Base-by-base conservation (phyloP, 306 rosid genomes). In the Glycine latifolia region DNA sequence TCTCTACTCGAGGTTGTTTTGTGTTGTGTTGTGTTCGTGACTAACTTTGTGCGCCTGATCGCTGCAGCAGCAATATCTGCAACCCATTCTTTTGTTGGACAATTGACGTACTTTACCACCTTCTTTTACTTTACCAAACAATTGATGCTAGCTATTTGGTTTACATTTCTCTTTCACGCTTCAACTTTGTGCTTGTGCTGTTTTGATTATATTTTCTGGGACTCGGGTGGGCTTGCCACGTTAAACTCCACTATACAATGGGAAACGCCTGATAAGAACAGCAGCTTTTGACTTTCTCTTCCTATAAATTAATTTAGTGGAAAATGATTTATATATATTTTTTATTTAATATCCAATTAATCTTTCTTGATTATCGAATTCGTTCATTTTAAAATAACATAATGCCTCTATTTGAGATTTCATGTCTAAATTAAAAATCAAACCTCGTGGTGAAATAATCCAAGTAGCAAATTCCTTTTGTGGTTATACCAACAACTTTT, bases 31-130 rank as follows among this genome's bases (percentile, higher is more conserved):
- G 52, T 47, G 9, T 41, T 44, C 8, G 59, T 48, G 59, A 33
- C 41, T 37, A 37, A 37, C 33, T 54, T 85, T 73, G 81, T 86
- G 88, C 81, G 86, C 86, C 85, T 85, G 86, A 4, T 39, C 6
- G 6, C 2, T 43, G 72, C 85, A 4, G 33, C 35, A 11, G 61
- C 77, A 73, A 65, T 69, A 26, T 73, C 74, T 81, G 82, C 80
- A 80, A 37, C 75, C 76, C 75, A 52, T 75, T 67, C 48, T 55
- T 73, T 61, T 10, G 39, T 39, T 63, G 73, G 58, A 63, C 86
- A 75, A 46, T 56, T 67, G 17, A 66, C 53, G 67, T 17, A 39
- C 44, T 39, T 39, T 37, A 37, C 41, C 46, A 33, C 4, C 26
- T 26, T 62, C 14, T 52, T 62, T 79, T 43, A 13, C 63, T 31